These are phyloP conservation scores for Ambrosia artemisiifolia DNA, from an alignment of 129 eudicot genomes.

Conservation along the genomic window DNA sequence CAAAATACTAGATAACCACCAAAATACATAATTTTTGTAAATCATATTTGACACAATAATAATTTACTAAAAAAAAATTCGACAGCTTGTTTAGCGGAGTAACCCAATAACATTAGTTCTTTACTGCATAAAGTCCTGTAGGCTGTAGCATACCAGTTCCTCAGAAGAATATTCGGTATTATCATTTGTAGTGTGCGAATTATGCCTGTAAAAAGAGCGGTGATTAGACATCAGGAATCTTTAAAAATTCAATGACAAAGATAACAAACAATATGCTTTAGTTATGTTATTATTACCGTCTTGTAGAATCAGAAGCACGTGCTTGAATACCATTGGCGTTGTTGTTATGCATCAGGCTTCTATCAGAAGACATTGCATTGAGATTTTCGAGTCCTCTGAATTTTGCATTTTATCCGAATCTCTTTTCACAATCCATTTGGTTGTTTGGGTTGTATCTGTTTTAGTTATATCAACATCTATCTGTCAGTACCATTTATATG, in stretches of 20 bases:
- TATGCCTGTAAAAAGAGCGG: slow-evolving; percentile 40
- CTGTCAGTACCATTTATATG: background rate
- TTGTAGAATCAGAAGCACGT: slow-evolving; percentile 42
- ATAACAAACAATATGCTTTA: background rate
- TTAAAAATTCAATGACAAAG: background rate
- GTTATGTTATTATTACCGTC: slow-evolving; percentile 52
- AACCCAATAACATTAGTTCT: too few relatives aligned
- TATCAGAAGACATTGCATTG: slow-evolving; percentile 52
- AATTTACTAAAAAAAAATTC: background rate
- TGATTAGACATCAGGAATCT: slow-evolving; percentile 1
- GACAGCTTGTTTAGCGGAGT: background rate
- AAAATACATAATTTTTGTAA: background rate
- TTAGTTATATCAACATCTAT: background rate
- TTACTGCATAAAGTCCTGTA: too few relatives aligned
- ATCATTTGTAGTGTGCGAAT: slow-evolving; percentile 48
- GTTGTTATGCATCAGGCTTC: slow-evolving; percentile 39
- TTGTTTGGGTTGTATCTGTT: too few relatives aligned
- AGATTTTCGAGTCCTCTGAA: slow-evolving; percentile 31
- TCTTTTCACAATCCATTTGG: slow-evolving; percentile 24
- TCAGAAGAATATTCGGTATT: slow-evolving; percentile 40
- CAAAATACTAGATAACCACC: background rate
- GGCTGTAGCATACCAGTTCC: slow-evolving; percentile 46
- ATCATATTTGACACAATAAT: background rate
- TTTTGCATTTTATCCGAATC: slow-evolving; percentile 38
- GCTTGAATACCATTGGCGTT: slow-evolving; percentile 33